Evolutionary conservation across 2,329 filamentous ascomycete species (phyloP), one percentile per base, ranked within the genome.

Genomic region (Claviceps citrina): DNA sequence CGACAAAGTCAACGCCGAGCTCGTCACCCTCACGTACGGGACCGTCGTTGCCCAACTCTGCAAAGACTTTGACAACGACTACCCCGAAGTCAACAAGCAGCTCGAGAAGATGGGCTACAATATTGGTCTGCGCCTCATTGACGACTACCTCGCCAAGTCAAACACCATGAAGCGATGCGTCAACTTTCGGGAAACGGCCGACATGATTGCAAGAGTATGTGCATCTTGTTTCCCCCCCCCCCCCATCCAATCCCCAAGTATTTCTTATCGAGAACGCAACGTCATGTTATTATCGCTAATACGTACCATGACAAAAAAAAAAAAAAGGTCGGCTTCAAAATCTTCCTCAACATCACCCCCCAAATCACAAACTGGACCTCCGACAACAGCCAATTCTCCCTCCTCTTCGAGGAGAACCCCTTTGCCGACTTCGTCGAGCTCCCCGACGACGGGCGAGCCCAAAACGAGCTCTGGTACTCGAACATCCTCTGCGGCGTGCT

Each of bases 31-130:
- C 53, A 98, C 91, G 25, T 98, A 98, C 61, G 91, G 91, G 55
- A 96, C 91, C 19, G 93, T 98, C 47, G 91, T 98, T 42, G 84
- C 86, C 42, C 89, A 96, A 60, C 70, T 98, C 49, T 96, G 89
- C 67, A 89, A 89, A 61, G 91, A 98, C 66, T 94, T 89, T 58
- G 86, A 95, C 52, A 79, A 76, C 53, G 85, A 96, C 64, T 98
- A 98, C 58, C 69, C 76, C 38, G 86, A 96, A 59, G 89, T 98
- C 57, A 98, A 98, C 66, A 86, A 89, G 60, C 91, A 98, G 60
- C 73, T 98, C 33, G 91, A 98, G 58, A 93, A 89, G 65, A 98
- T 98, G 91, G 91, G 91, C 41, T 95, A 96, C 66, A 96, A 96
- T 55, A 98, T 98, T 48, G 91, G 91, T 22, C 70, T 96, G 55